Evolutionary conservation across 176 grass and related monocot genomes (phyloP).

Genomic region (Oropetium thomaeum): DNA sequence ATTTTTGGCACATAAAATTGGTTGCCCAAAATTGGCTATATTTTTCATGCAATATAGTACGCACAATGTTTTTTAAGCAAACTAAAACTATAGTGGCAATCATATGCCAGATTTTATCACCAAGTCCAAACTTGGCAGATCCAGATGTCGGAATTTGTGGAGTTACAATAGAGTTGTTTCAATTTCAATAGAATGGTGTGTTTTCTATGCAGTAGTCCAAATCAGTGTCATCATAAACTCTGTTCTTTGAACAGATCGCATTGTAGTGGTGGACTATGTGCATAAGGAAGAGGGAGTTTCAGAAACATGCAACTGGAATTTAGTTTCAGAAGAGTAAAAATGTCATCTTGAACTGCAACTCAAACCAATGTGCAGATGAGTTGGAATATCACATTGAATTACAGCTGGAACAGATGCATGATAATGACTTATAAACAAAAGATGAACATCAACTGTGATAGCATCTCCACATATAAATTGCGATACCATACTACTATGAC

Average conservation of each 20-base stretch:
- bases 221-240: background rate
- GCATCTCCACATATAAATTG: background rate
- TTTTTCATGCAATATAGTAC: background rate
- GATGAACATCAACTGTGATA: background rate
- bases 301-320: background rate
- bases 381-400: too few relatives aligned
- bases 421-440: background rate
- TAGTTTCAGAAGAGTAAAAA: background rate
- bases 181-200: background rate
- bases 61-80: background rate
- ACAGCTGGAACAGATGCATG: too few relatives aligned
- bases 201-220: background rate
- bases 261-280: background rate
- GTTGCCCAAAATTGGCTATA: background rate
- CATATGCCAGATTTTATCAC: background rate
- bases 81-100: background rate
- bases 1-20: background rate
- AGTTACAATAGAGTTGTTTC: background rate
- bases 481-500: too few relatives aligned
- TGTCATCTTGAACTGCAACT: background rate
- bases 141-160: background rate
- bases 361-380: background rate
- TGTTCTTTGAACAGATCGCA: conserved; percentile 1
- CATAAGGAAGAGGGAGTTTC: background rate
- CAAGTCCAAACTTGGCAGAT: background rate